Evolutionary conservation across 1,284 basidiomycete species (phyloP), one percentile per base, ranked within the genome.

Genomic region (Wolfiporia cocos): DNA sequence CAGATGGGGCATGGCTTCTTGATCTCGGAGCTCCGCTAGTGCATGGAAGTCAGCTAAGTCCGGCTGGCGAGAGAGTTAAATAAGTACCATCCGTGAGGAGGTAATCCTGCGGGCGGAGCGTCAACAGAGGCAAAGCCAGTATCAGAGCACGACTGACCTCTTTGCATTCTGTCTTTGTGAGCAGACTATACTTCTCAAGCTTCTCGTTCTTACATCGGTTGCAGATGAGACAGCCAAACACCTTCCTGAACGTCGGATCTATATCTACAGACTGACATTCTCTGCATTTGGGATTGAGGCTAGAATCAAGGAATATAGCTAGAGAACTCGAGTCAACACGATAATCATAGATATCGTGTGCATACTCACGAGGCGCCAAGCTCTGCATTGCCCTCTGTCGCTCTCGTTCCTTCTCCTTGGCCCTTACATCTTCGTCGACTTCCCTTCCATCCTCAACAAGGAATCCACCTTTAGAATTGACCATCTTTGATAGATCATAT

Each of bases 161-260:
- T 66, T 96, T 97, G 65, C 94, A 98, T 64, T 99, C 96, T 0
- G 96, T 98, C 71, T 99, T 99, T 1, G 96, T 99, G 39, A 99
- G 67, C 2, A 99, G 70, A 62, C 91, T 92, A 63, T 97, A 99
- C 61, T 84, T 85, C 57, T 98, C 94, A 6, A 92, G 90, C 39
- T 80, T 74, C 50, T 87, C 81, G 55, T 92, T 83, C 67, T 93
- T 90, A 67, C 94, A 98, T 50, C 74, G 79, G 51, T 86, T 84
- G 67, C 95, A 99, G 2, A 99, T 90, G 15, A 79, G 59, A 58
- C 89, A 85, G 12, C 80, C 74, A 56, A 96, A 96, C 11, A 90
- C 79, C 55, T 84, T 87, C 59, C 77, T 73, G 56, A 81, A 88
- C 5, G 78, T 80, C 47, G 82, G 76, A 62, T 97, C 92, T 48